Evolutionary conservation across 352 stramenopile genomes (phyloP).

Genomic region (Phytopythium ostracodes): DNA sequence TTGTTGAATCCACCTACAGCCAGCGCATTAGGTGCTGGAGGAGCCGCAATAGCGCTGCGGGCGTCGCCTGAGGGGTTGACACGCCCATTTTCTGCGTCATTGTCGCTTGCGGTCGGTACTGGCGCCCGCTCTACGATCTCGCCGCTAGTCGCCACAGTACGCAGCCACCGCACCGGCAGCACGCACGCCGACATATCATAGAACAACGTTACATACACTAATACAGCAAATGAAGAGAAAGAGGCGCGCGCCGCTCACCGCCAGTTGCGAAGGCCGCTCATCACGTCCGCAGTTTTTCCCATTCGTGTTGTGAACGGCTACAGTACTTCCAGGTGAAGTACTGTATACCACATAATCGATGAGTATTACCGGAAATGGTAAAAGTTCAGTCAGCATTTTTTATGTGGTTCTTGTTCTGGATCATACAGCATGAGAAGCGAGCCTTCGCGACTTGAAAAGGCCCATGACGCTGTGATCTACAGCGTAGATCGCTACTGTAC

Average conservation of each 20-base stretch:
- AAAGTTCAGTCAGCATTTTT: neutral
- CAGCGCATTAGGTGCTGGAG: neutral
- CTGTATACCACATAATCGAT: neutral
- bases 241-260: slow-evolving; percentile 16
- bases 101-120: neutral
- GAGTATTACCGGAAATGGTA: neutral
- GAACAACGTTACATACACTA: no score
- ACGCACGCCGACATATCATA: neutral
- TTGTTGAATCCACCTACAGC: neutral
- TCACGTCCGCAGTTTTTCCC: slow-evolving; percentile 3
- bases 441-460: no score
- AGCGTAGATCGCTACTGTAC: no score
- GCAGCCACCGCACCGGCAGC: neutral
- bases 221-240: neutral
- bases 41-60: neutral
- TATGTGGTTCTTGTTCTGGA: neutral
- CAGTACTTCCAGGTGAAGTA: neutral
- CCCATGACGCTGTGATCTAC: neutral
- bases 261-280: slow-evolving; percentile 37
- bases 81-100: neutral
- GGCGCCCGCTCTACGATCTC: slow-evolving; percentile 22
- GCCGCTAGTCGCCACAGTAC: slow-evolving; percentile 12
- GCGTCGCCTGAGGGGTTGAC: neutral
- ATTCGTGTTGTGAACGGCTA: neutral
- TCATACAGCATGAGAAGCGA: neutral